A percentile compares a stretch with the other conserved stretches of the same genome.
phyloP scores from a whole-genome alignment of 2,329 filamentous ascomycete species.

The Alternaria sp. region DNA sequence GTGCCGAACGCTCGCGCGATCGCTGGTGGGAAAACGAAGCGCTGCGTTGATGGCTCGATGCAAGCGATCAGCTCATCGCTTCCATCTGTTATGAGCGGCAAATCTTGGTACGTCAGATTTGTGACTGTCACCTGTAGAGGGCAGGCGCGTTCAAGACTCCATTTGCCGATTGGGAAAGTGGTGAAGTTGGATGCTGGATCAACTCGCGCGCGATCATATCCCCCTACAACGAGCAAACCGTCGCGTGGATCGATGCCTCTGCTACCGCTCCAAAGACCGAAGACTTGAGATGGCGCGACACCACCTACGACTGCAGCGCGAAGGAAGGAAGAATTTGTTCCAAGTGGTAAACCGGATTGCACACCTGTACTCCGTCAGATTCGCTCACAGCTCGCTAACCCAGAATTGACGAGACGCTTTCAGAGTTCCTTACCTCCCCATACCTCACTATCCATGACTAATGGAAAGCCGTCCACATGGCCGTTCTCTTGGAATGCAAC shows the following conservation, averaged over 20 bases:
- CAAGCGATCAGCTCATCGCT: slow-evolving; percentile 11
- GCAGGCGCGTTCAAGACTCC: slow-evolving; percentile 15
- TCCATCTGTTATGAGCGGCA: slow-evolving; percentile 6
- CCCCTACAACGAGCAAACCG: slow-evolving; percentile 21
- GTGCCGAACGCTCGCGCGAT: slow-evolving; percentile 8
- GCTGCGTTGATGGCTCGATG: slow-evolving; percentile 16
- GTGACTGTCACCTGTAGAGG: slow-evolving; percentile 20
- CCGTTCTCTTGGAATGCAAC: slow-evolving; percentile 18
- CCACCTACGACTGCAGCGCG: slow-evolving; percentile 19
- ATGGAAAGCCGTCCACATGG: slow-evolving; percentile 17
- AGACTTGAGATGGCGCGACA: slow-evolving; percentile 20
- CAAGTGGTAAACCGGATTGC: slow-evolving; percentile 20
- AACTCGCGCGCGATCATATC: slow-evolving; percentile 21
- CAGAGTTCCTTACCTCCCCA: slow-evolving; percentile 6
- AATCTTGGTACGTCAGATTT: slow-evolving; percentile 11
- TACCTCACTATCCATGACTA: slow-evolving; percentile 17
- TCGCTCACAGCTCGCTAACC: background rate
- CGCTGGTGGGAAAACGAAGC: slow-evolving; percentile 15
- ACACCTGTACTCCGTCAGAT: slow-evolving; percentile 6
- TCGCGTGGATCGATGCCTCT: slow-evolving; percentile 17
- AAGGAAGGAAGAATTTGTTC: slow-evolving; percentile 22
- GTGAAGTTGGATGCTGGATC: slow-evolving; percentile 13
- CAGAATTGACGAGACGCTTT: background rate
- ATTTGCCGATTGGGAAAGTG: slow-evolving; percentile 19
- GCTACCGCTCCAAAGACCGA: slow-evolving; percentile 23